Evolutionary conservation across 1,284 basidiomycete species (phyloP).

Genomic region (Gastroboletus turbinatus): DNA sequence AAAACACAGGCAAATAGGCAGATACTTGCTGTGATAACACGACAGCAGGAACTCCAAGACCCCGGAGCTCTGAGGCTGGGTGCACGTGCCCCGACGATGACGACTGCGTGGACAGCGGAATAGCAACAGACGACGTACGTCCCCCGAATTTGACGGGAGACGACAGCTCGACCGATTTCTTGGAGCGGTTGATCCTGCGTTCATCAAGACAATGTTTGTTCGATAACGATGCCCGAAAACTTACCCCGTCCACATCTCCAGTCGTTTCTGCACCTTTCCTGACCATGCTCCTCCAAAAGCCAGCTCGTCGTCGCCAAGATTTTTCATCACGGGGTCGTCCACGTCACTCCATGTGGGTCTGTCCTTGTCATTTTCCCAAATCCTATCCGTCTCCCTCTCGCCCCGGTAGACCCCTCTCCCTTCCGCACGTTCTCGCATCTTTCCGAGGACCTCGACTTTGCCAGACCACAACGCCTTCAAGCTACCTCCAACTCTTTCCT

Average conservation of each 20-base stretch:
- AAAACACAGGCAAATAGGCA: background rate
- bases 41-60: conserved; percentile 30
- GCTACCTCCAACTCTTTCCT: conserved; percentile 38
- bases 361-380: conserved; percentile 23
- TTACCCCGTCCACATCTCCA: conserved; percentile 70
- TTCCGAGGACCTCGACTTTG: conserved; percentile 27
- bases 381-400: conserved; percentile 19
- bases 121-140: conserved; percentile 29
- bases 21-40: conserved; percentile 30
- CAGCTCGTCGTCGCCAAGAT: conserved; percentile 32
- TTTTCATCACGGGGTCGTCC: conserved; percentile 31
- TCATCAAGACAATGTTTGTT: conserved; percentile 8
- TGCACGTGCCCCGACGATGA: conserved; percentile 35
- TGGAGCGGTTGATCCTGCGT: conserved; percentile 34
- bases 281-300: conserved; percentile 51
- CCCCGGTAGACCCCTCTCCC: conserved; percentile 13
- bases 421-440: conserved; percentile 34
- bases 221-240: conserved; percentile 26
- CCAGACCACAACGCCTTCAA: conserved; percentile 36
- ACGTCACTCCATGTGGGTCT: conserved; percentile 33
- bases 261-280: conserved; percentile 62
- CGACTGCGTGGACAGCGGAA: conserved; percentile 35
- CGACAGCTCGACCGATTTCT: conserved; percentile 31
- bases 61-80: conserved; percentile 27
- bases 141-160: conserved; percentile 23